A percentile compares a stretch with the other conserved stretches of the same genome.
Conservation (phyloP, 2,329 filamentous ascomycete species). For the Thelonectria rubi region DNA sequence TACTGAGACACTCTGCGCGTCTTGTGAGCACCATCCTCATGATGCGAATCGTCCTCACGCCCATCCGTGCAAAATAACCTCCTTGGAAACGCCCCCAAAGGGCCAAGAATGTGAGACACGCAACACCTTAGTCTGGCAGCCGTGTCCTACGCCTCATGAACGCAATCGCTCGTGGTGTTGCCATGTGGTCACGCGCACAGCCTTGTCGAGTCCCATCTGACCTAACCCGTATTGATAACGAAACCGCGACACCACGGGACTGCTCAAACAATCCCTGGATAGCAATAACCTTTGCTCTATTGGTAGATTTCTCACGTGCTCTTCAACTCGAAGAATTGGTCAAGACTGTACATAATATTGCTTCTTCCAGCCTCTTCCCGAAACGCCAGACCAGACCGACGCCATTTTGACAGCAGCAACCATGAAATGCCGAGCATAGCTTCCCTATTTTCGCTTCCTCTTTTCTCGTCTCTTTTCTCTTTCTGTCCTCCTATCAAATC, state of each 20-base stretch:
- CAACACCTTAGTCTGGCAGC: slow-evolving; percentile 35
- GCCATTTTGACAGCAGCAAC: slow-evolving; percentile 39
- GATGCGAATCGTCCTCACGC: slow-evolving; percentile 35
- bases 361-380: slow-evolving; percentile 44
- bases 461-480: slow-evolving; percentile 17
- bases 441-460: slow-evolving; percentile 9
- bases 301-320: slow-evolving; percentile 33
- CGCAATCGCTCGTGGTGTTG: slow-evolving; percentile 21
- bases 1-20: slow-evolving; percentile 12
- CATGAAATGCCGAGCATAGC: slow-evolving; percentile 34
- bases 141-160: slow-evolving; percentile 36
- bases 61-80: slow-evolving; percentile 22
- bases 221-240: slow-evolving; percentile 21
- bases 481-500: slow-evolving; percentile 8
- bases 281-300: slow-evolving; percentile 33
- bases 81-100: background rate
- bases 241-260: slow-evolving; percentile 33
- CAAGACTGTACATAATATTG: slow-evolving; percentile 44
- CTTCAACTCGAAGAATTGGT: slow-evolving; percentile 38
- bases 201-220: slow-evolving; percentile 32
- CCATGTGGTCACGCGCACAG: slow-evolving; percentile 36
- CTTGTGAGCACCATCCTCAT: slow-evolving; percentile 36
- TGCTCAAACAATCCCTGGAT: slow-evolving; percentile 1
- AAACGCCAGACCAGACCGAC: slow-evolving; percentile 46
- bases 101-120: slow-evolving; percentile 17